Evolutionary conservation across 2,329 filamentous ascomycete genomes (phyloP), one percentile per base, ranked within the genome.

Genomic region (Sclerotinia subarctica): DNA sequence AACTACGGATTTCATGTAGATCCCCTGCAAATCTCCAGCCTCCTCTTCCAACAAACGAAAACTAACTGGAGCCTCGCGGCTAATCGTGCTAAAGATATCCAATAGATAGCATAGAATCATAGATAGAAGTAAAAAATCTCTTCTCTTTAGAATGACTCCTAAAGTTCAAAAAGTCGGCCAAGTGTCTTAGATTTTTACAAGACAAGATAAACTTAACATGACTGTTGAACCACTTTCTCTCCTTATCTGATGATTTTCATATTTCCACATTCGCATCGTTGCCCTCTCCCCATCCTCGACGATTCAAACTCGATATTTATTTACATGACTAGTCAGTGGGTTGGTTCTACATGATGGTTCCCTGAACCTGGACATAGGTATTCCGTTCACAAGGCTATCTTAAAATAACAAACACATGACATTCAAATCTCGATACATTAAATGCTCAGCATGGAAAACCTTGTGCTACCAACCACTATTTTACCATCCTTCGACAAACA

Each of bases 11-110:
- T 24, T n/a, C 5, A n/a, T n/a, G 59, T 51, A 21, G 59, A 62
- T 62, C 59, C 59, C 46, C 59, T 62, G 59, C 46, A 46, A 57
- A 7, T 51, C 59, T 62, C 59, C 59, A 62, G 59, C 59, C 59
- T 62, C 59, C 46, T 26, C 59, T 51, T 46, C 42, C 42, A 60
- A 2, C 15, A n/a, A 62, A 42, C 6, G 59, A 62, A 62, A 51
- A 32, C 38, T 42, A 42, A 17, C 38, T 62, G 44, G 58, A 62
- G 59, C 59, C 59, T 62, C 29, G 59, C 59, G 46, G 59, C 59
- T 62, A 62, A 62, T 26, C 21, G 59, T 29, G 32, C 29, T 51
- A 38, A 62, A 51, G 46, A 38, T 51, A 62, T 19, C 58, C 58
- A 62, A 62, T 62, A 62, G 58, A 51, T 49, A 35, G 44, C 29